These are phyloP conservation scores for Diplodia intermedia DNA, from an alignment of 2,329 filamentous ascomycete species.

Conservation along the genomic window DNA sequence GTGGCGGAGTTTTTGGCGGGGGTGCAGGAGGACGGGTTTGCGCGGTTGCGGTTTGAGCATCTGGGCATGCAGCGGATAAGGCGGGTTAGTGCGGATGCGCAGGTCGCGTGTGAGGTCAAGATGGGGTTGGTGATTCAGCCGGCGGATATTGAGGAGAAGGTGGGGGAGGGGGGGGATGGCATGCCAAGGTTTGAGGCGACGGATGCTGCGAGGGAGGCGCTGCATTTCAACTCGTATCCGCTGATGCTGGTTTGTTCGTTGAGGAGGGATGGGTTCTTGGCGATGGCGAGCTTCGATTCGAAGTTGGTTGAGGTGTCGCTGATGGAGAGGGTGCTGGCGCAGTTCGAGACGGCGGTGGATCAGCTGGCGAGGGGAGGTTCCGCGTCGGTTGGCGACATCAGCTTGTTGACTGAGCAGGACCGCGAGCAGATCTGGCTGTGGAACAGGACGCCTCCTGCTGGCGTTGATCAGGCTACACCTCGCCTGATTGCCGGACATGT, in stretches of 20 bases:
- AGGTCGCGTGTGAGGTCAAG: constrained; percentile 58
- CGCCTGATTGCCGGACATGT: constrained; percentile 40
- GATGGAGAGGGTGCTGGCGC: constrained; percentile 61
- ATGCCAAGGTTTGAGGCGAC: constrained; percentile 61
- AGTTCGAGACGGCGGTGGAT: constrained; percentile 60
- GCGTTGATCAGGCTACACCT: constrained; percentile 36
- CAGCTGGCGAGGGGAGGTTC: constrained; percentile 49
- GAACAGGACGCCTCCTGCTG: constrained; percentile 46
- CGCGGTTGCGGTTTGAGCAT: constrained; percentile 70
- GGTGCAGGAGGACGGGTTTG: constrained; percentile 63
- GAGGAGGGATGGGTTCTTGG: constrained; percentile 61
- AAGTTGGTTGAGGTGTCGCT: constrained; percentile 60
- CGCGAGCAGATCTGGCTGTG: constrained; percentile 53
- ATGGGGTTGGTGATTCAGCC: constrained; percentile 50
- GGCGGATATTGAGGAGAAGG: background rate
- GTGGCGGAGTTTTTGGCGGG: constrained; percentile 62
- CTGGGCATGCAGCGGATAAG: constrained; percentile 67
- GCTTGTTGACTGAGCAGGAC: constrained; percentile 48
- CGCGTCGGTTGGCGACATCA: constrained; percentile 44
- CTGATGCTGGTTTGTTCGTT: constrained; percentile 71
- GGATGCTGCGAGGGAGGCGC: constrained; percentile 65
- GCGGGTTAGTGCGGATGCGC: constrained; percentile 53
- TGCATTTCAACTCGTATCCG: constrained; percentile 64
- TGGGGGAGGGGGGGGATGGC: constrained; percentile 55
- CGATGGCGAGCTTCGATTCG: constrained; percentile 71